Evolutionary conservation across 345 rosid genomes (phyloP), one percentile per base, ranked within the genome.

Genomic region (Bruguiera sexangula): DNA sequence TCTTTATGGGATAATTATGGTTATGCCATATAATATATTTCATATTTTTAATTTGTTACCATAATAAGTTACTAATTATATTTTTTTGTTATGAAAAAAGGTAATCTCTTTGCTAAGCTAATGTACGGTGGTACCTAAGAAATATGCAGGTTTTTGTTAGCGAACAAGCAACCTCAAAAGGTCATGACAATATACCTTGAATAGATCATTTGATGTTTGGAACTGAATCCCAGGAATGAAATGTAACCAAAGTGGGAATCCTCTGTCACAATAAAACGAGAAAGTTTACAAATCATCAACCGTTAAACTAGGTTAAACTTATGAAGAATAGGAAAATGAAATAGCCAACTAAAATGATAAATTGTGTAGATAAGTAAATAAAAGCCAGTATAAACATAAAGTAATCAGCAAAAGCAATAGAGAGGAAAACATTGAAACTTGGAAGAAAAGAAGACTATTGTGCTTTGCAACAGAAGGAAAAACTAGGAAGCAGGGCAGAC

Each of bases 211-310:
- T 19, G 71, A 76, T 0, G 89, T 87, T 53, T 88, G 84, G 65
- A 85, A 85, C 72, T 87, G 86, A 71, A 87, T 84, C 61, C 88
- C 92, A 7, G 88, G 88, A 73, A 87, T 84, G 78, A 84, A 85
- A 76, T 87, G 92, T 56, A 87, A 78, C 92, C 92, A 84, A 75
- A 85, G 24, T 15, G 92, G 92, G 70, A 87, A 84, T 11, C 89
- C 92, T 52, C 88, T 87, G 83, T 22, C 66, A 24, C 24, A 24
- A 24, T 24, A 24, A 24, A 24, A 24, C 24, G 24, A 56, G 8
- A 26, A 60, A 65, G 5, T 22, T 57, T 8, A 75, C 67, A 50
- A 48, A 46, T 13, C 39, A 6, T 11, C 7, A 24, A 24, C 24
- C 24, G 24, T 24, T 24, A 24, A 60, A 32, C 27, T 8, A 32